phyloP scores from a whole-genome alignment of 1,284 basidiomycete species.

The Exobasidium rhododendri region DNA sequence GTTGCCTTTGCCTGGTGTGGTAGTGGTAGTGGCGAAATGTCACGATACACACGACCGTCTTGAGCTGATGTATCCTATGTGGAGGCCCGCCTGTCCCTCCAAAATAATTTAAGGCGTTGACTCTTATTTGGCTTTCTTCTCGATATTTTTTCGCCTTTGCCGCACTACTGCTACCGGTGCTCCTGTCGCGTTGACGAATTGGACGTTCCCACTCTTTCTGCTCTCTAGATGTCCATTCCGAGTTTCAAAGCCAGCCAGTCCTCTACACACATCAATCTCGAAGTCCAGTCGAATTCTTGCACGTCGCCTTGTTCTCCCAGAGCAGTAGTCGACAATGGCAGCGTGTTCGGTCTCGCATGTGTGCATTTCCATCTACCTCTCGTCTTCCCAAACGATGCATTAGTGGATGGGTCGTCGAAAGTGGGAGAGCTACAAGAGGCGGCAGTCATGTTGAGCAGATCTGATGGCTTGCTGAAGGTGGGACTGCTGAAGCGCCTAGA shows the following conservation, averaged over 20 bases:
- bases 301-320: not conserved
- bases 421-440: not conserved
- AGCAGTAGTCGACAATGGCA: slow-evolving; percentile 5
- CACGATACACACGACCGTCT: too few species aligned
- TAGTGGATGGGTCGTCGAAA: not conserved
- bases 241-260: not conserved
- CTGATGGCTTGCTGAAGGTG: not conserved
- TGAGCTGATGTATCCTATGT: too few species aligned
- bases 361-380: not conserved
- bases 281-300: not conserved
- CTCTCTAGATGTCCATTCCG: too few species aligned
- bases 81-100: too few species aligned
- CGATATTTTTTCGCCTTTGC: too few species aligned
- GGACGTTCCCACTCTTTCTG: too few species aligned
- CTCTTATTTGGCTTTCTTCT: too few species aligned
- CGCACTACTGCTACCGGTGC: too few species aligned
- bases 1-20: too few species aligned
- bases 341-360: not conserved
- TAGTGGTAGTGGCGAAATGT: too few species aligned
- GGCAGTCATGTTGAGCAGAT: not conserved
- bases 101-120: too few species aligned
- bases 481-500: not conserved
- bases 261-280: not conserved
- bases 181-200: too few species aligned
- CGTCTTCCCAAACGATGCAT: not conserved